Percentiles rank a stretch among this genome's conserved stretches.
Evolutionary conservation across 495 filamentous ascomycete species (phyloP).

Genomic region (Rusavskia elegans): DNA sequence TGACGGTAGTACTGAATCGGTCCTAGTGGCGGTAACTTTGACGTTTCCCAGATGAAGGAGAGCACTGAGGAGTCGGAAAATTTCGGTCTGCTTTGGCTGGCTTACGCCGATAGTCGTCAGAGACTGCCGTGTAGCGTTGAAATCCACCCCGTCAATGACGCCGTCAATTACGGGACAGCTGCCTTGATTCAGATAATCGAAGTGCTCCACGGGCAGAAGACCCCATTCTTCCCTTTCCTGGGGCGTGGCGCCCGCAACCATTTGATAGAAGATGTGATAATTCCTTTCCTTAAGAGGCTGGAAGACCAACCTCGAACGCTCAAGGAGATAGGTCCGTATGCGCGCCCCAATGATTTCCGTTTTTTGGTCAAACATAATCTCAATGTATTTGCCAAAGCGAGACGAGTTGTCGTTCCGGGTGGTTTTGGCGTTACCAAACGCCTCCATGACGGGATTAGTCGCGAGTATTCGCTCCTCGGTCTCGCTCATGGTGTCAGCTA

Average conservation of each 20-base stretch:
- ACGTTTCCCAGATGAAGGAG: constrained; percentile 91
- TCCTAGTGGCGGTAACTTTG: constrained; percentile 80
- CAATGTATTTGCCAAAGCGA: constrained; percentile 97
- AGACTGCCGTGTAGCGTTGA: constrained; percentile 71
- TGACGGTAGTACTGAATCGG: constrained; percentile 67
- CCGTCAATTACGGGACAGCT: constrained; percentile 81
- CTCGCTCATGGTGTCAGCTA: constrained; percentile 83
- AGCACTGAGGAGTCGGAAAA: constrained; percentile 84
- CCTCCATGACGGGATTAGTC: constrained; percentile 99
- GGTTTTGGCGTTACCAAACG: constrained; percentile 98
- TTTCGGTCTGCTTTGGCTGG: constrained; percentile 55
- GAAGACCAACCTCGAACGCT: constrained; percentile 94
- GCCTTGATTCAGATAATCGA: constrained; percentile 92
- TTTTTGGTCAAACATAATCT: constrained; percentile 94
- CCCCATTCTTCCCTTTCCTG: constrained; percentile 62
- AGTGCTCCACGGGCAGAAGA: constrained; percentile 71
- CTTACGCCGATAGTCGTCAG: constrained; percentile 77
- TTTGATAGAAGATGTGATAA: constrained; percentile 98
- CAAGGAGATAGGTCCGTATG: constrained; percentile 88
- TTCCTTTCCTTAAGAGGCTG: constrained; percentile 95
- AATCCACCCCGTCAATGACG: constrained; percentile 91
- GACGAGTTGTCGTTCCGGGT: constrained; percentile 98
- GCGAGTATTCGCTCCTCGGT: constrained; percentile 97
- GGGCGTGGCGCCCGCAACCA: constrained; percentile 86
- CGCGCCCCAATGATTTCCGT: constrained; percentile 97